Evolutionary conservation across 805 yeast species (phyloP), one percentile per base, ranked within the genome.

Genomic region (Starmerella sp.): DNA sequence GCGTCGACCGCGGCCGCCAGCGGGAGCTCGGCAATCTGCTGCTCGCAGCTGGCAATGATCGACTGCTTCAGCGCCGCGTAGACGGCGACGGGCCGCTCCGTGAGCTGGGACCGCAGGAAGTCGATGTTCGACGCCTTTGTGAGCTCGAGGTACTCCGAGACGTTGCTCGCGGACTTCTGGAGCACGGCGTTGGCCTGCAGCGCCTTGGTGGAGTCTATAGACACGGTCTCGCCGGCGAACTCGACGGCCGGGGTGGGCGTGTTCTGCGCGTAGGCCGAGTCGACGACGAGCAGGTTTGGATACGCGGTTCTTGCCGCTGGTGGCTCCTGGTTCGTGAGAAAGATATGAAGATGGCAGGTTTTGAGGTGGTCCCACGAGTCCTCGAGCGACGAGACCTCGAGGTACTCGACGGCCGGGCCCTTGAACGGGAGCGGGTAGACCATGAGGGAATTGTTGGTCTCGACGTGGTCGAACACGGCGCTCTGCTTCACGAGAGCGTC

Each of bases 391-490:
- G 61, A 60, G 35, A 60, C 70, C 54, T 69, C 72, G 13, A 67
- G 43, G 36, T 66, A 57, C 54, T 69, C 69, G 11, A 58, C 60
- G 13, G 62, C 61, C 14, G 58, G 63, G 30, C 63, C 64, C 29
- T 44, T 46, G 38, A 52, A 64, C 28, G 62, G 62, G 22, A 62
- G 55, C 9, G 67, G 65, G 49, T 58, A 68, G 46, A 63, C 71
- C 30, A 66, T 59, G 17, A 65, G 53, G 39, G 71, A 63, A 55
- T 69, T 69, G 28, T 66, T 66, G 10, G 69, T 67, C 51, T 61
- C 66, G 11, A 65, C 61, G 39, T 60, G 64, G 28, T 63, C 69
- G 54, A 65, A 67, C 4, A 52, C 36, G 5, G 64, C 60, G 31
- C 64, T 54, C 52, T 64, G 67, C 15, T 53, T 54, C 6, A 69